These are phyloP conservation scores for Fomitopsis palustris DNA, from an alignment of 1,284 basidiomycete species.

Conservation along the genomic window DNA sequence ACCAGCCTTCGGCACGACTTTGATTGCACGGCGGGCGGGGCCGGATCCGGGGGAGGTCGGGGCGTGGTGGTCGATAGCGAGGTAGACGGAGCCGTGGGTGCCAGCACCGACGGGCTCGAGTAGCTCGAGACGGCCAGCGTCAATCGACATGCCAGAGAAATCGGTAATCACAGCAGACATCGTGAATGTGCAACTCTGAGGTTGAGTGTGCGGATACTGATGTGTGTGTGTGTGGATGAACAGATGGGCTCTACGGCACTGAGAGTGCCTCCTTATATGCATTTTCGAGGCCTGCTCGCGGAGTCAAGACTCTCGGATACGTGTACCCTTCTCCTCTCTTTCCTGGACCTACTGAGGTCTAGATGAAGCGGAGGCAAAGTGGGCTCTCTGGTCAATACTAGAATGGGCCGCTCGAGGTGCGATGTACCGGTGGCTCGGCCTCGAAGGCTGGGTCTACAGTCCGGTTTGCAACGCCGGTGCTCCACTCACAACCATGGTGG, in stretches of 20 bases:
- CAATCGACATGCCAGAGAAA: background rate
- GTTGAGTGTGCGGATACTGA: background rate
- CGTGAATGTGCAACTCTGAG: background rate
- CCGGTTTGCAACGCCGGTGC: too few species aligned
- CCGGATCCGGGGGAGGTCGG: conserved; percentile 11
- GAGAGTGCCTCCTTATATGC: background rate
- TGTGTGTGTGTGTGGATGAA: background rate
- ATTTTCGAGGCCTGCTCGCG: background rate
- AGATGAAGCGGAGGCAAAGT: too few species aligned
- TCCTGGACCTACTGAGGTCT: too few species aligned
- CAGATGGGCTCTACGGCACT: background rate
- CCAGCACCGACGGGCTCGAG: conserved; percentile 26
- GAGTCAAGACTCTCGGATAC: too few species aligned
- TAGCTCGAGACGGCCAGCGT: conserved; percentile 3
- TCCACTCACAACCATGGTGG: too few species aligned
- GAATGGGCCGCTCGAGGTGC: too few species aligned
- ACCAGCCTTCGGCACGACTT: conserved; percentile 22
- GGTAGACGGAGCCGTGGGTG: conserved; percentile 31
- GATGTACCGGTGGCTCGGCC: too few species aligned
- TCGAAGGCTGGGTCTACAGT: too few species aligned
- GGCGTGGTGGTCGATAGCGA: conserved; percentile 22
- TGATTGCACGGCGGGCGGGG: conserved; percentile 19
- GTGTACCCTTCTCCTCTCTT: too few species aligned
- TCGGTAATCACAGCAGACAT: background rate
- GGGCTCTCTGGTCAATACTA: too few species aligned